Conservation (phyloP, 768 basidiomycete species). For the Harrya chromipes region DNA sequence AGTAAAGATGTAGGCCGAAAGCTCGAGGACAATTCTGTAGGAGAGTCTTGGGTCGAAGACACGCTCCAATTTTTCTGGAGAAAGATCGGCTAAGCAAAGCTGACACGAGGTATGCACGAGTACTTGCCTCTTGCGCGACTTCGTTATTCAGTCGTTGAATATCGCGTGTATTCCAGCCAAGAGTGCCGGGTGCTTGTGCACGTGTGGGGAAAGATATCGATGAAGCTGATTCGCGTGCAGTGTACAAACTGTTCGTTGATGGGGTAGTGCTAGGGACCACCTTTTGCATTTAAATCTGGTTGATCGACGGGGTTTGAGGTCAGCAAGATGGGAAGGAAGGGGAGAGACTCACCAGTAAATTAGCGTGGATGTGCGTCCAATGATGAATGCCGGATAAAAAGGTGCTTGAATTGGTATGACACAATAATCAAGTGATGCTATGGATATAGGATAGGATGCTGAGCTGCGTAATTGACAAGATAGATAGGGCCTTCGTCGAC, state of each 20-base stretch:
- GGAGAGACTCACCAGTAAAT: constrained; percentile 44
- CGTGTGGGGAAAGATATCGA: constrained; percentile 30
- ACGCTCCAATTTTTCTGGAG: constrained; percentile 47
- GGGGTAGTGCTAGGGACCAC: constrained; percentile 58
- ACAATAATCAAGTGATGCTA: constrained; percentile 47
- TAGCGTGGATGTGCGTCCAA: constrained; percentile 40
- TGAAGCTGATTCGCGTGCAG: constrained; percentile 36
- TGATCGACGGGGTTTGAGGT: constrained; percentile 25
- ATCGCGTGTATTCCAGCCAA: constrained; percentile 52
- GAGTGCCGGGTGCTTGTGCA: constrained; percentile 31
- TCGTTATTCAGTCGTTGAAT: constrained; percentile 31
- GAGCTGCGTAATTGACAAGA: constrained; percentile 38
- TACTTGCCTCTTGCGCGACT: constrained; percentile 45
- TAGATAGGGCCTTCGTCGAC: constrained; percentile 38
- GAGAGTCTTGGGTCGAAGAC: constrained; percentile 38
- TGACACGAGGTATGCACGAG: constrained; percentile 25
- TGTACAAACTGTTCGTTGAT: constrained; percentile 32
- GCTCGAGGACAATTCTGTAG: constrained; percentile 33
- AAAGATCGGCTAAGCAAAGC: constrained; percentile 14
- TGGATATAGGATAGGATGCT: constrained; percentile 41
- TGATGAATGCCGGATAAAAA: constrained; percentile 49
- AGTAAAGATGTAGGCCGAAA: constrained; percentile 31
- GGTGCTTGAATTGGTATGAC: constrained; percentile 40
- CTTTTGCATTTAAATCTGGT: constrained; percentile 65
- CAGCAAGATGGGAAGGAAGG: constrained; percentile 7